Evolutionary conservation across 768 basidiomycete genomes (phyloP).

Genomic region (Paxillus rubicundulus): DNA sequence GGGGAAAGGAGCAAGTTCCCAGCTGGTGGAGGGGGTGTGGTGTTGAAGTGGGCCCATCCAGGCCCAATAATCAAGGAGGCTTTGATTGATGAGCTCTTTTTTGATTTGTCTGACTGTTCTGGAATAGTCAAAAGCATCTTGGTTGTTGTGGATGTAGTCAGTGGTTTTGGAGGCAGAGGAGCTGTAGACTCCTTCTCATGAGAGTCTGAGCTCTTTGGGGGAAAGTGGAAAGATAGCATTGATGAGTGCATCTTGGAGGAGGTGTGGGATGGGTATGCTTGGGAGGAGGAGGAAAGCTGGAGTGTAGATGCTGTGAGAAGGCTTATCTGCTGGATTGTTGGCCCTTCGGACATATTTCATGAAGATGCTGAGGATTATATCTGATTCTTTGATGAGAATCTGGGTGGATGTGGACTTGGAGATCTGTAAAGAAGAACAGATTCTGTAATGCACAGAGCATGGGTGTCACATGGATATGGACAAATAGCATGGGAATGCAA

Average conservation of each 20-base stretch:
- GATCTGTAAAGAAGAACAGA: no score
- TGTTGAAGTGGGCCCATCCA: background rate
- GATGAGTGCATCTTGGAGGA: slow-evolving; percentile 2
- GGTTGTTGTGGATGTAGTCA: background rate
- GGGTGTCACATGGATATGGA: no score
- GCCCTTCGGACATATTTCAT: slow-evolving; percentile 8
- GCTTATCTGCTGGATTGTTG: no score
- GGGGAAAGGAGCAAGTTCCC: no score
- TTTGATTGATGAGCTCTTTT: background rate
- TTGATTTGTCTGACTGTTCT: no score
- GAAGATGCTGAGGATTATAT: background rate
- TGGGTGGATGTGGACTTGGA: no score
- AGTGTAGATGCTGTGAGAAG: no score
- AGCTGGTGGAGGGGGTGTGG: background rate
- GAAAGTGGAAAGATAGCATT: background rate
- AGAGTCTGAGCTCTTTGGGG: no score
- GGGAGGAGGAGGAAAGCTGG: slow-evolving; percentile 9
- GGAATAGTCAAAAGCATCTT: background rate
- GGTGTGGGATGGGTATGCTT: slow-evolving; percentile 1
- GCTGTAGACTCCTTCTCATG: background rate
- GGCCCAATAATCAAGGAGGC: background rate
- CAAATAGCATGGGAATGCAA: no score
- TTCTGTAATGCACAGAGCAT: no score
- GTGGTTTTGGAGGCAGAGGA: background rate
- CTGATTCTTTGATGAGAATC: background rate